Conservation (phyloP, 2,329 filamentous ascomycete species). For the Neonectria neomacrospora region DNA sequence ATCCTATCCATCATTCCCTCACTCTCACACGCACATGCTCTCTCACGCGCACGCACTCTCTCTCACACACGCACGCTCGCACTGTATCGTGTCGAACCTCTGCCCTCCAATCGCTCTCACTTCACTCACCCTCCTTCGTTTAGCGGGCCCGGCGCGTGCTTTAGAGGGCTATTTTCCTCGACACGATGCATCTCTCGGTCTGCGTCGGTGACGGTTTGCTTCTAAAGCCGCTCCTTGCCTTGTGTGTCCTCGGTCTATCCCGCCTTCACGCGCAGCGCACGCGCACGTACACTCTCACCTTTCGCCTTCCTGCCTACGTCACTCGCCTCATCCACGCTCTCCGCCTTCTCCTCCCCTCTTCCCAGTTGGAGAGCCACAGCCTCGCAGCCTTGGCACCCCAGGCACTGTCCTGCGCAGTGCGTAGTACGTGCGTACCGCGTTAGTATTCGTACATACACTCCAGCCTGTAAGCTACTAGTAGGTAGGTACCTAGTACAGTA, state of each 20-base stretch:
- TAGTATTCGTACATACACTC: not conserved
- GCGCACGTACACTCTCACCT: too few relatives aligned
- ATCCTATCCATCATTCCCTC: constrained; percentile 14
- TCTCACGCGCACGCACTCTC: constrained; percentile 1
- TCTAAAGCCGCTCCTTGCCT: not conserved
- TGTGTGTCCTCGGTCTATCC: not conserved
- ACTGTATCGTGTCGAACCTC: constrained; percentile 15
- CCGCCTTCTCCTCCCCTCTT: not conserved
- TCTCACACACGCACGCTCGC: constrained; percentile 6
- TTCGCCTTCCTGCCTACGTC: not conserved
- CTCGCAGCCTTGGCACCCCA: not conserved
- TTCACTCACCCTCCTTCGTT: constrained; percentile 19
- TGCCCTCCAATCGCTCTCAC: constrained; percentile 9
- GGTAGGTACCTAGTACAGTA: not conserved
- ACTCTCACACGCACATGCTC: constrained; percentile 11
- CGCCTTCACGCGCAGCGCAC: too few relatives aligned
- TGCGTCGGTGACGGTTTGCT: constrained; percentile 4
- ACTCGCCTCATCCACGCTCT: not conserved
- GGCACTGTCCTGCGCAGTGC: not conserved
- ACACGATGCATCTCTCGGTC: constrained; percentile 26
- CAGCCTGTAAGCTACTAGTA: not conserved
- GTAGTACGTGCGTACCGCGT: not conserved
- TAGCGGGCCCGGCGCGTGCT: constrained; percentile 21
- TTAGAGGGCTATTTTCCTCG: constrained; percentile 15
- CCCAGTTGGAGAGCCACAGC: not conserved